Base-by-base conservation (phyloP, 352 stramenopile genomes). In the Globisporangium spiculum region DNA sequence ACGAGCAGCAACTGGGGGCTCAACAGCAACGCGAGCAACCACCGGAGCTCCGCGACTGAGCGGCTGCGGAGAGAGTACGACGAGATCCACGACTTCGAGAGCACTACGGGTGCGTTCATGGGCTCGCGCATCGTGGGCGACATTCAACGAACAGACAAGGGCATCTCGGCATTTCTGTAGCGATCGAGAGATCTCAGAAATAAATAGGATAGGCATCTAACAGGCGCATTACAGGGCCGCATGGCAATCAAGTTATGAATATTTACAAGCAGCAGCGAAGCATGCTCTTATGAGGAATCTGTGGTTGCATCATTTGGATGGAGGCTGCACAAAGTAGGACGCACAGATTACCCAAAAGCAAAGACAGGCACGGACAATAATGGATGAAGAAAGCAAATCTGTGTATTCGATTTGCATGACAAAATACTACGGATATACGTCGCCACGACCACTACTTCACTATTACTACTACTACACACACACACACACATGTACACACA, bases 121-220 rank as follows among this genome's bases (percentile, higher is more conserved):
- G 63, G 63, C 36, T 68, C 63, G 54, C 63, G 63, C 53, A 68
- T 68, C 44, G 54, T 68, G 8, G 63, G 63, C 12, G 63, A 63
- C 55, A n/a, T 68, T 26, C 20, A 56, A 12, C 54, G 30, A 16
- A 68, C 54, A 32, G 26, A 68, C 16, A 36, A 63, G 12, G 54
- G 54, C 53, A 57, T 63, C 18, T 54, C 63, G 26, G 63, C 63
- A 30, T 68, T 68, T 24, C 41, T 68, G 8, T 68, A 68, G 38
- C 16, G 14, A 60, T 27, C 27, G 24, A 44, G 20, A n/a, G 18
- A 4, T 46, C 20, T 57, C 53, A 26, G 7, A 7, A 59, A 16
- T 34, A 44, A 16, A 46, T 60, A 59, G 46, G 30, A 46, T 66
- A 66, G 60, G 46, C 32, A 24, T 22, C 34, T 60, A 14, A 38